These are phyloP conservation scores for Candida mattraensis DNA, from an alignment of 805 yeast genomes.

Conservation along the genomic window DNA sequence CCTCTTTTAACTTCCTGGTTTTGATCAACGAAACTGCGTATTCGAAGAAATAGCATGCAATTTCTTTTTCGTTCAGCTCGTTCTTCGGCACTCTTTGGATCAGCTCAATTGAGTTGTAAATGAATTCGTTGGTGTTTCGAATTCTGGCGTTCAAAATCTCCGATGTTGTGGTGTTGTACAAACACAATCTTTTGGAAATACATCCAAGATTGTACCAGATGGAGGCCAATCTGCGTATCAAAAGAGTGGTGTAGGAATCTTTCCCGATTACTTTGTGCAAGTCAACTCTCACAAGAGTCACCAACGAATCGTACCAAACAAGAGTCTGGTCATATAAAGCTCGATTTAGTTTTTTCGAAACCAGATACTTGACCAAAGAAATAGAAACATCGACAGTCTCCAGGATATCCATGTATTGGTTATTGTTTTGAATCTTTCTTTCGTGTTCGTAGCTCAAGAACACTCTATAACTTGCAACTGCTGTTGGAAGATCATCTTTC, in stretches of 20 bases:
- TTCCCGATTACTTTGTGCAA: constrained; percentile 7
- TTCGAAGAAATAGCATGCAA: constrained; percentile 36
- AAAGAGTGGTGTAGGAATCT: constrained; percentile 22
- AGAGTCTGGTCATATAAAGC: constrained; percentile 18
- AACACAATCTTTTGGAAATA: constrained; percentile 21
- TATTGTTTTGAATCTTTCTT: constrained; percentile 35
- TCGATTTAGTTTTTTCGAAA: constrained; percentile 7
- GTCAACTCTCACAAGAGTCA: constrained; percentile 7
- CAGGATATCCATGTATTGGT: constrained; percentile 38
- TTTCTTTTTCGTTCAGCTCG: constrained; percentile 16
- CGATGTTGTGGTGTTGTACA: constrained; percentile 11
- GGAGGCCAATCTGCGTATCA: constrained; percentile 23
- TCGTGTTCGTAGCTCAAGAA: constrained; percentile 42
- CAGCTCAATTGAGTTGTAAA: constrained; percentile 14
- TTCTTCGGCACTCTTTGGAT: constrained; percentile 7
- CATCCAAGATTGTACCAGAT: constrained; percentile 27
- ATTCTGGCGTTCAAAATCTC: constrained; percentile 15
- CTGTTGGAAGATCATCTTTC: constrained; percentile 21
- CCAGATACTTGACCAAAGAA: constrained; percentile 17
- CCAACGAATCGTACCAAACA: constrained; percentile 19
- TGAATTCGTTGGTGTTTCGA: constrained; percentile 5
- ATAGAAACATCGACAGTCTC: constrained; percentile 26
- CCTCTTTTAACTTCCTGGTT: constrained; percentile 40
- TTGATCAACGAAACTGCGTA: constrained; percentile 52
- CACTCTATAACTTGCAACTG: constrained; percentile 39